Conservation (phyloP, 225 moss, liverwort and hornwort genomes). For the Antitrichia curtipendula region DNA sequence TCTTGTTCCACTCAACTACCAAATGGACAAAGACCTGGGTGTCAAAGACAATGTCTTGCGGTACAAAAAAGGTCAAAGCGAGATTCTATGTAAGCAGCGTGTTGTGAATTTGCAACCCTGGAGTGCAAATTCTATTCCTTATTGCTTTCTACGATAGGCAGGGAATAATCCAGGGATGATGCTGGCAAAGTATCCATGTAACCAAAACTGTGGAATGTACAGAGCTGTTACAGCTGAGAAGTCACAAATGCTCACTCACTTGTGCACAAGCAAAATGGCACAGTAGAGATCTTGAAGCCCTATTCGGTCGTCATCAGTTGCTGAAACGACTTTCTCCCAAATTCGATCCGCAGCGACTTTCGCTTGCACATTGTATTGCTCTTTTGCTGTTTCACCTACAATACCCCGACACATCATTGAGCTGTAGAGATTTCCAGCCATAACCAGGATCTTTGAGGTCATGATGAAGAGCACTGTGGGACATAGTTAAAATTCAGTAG, state of each 20-base stretch:
- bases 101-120: not conserved
- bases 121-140: not conserved
- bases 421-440: not conserved
- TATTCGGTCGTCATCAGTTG: not conserved
- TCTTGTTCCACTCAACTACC: constrained; percentile 19
- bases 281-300: not conserved
- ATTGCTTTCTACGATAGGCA: not conserved
- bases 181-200: not conserved
- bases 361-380: not conserved
- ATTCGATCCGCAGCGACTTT: not conserved
- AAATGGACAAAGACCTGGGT: not conserved
- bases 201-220: not conserved
- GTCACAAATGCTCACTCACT: not conserved
- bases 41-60: not conserved
- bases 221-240: not conserved
- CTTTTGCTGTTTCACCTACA: not conserved
- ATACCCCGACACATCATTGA: not conserved
- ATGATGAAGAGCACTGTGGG: not conserved
- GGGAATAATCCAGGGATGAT: not conserved
- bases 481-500: too few species aligned
- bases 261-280: not conserved
- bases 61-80: not conserved
- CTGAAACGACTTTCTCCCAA: not conserved
- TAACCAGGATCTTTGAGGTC: not conserved
- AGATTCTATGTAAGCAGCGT: not conserved